Conservation (phyloP, 306 rosid genomes). For the Nissolia schottii region DNA sequence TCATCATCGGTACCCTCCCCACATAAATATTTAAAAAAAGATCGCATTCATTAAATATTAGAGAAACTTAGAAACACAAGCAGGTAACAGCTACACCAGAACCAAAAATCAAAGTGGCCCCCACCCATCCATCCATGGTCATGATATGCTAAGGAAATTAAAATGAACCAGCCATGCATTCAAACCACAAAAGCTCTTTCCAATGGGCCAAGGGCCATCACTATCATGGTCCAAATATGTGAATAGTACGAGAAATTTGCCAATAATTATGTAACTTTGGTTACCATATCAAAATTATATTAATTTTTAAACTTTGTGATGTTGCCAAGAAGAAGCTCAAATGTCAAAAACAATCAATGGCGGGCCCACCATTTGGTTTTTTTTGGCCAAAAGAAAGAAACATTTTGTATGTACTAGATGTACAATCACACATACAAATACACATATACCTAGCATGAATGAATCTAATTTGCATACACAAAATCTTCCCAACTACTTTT, state of each 20-base stretch:
- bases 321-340: slow-evolving; percentile 34
- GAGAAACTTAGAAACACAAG: slow-evolving; percentile 12
- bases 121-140: too few relatives aligned
- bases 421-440: background rate
- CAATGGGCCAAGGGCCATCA: slow-evolving; percentile 34
- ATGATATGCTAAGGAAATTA: slow-evolving; percentile 4
- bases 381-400: background rate
- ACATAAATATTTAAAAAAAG: background rate
- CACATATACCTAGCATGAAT: slow-evolving; percentile 38
- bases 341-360: background rate
- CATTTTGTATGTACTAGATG: background rate
- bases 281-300: background rate
- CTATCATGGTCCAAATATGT: slow-evolving; percentile 8
- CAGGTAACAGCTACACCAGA: slow-evolving; percentile 31
- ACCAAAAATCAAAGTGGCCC: slow-evolving; percentile 31
- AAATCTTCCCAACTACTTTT: slow-evolving; percentile 40
- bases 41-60: slow-evolving; percentile 11
- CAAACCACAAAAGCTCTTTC: slow-evolving; percentile 23
- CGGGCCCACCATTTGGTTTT: slow-evolving; percentile 36
- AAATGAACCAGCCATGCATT: slow-evolving; percentile 25
- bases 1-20: slow-evolving; percentile 1
- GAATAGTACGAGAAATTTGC: background rate
- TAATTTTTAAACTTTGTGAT: background rate
- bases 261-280: slow-evolving; percentile 17
- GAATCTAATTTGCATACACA: slow-evolving; percentile 36